Evolutionary conservation across 2,329 filamentous ascomycete species (phyloP), one percentile per base, ranked within the genome.

Genomic region (Ophiostoma ips): DNA sequence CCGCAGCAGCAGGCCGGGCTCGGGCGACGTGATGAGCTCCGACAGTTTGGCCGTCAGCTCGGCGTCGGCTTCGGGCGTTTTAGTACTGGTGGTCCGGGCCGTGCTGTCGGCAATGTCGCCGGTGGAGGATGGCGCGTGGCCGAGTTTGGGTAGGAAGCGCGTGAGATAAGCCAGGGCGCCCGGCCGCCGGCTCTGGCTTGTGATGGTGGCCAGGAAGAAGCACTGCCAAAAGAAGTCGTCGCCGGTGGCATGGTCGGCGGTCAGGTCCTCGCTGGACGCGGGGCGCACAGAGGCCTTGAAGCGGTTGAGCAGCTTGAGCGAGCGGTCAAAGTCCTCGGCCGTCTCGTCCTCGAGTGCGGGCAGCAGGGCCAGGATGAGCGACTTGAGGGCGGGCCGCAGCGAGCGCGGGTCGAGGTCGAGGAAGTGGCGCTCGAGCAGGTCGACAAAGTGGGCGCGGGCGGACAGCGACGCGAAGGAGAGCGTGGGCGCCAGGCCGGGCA

Each of bases 211-310:
- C 16, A 98, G 70, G 60, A 98, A 96, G 61, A 98, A 84, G 63
- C 88, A 95, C 67, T 98, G 92, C 92, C 92, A 98, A 64, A 96
- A 98, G 64, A 92, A 95, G 56, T 86, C 85, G 56, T 89, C 86
- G 10, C 81, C 80, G 9, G 73, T 73, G 43, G 70, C 76, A 63
- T 76, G 77, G 35, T 66, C 72, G 50, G 63, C 65, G 31, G 66
- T 77, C 55, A 71, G 71, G 49, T 66, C 68, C 55, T 75, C 68
- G 53, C 73, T 72, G 24, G 67, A 66, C 9, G 66, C 58, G 28
- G 79, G 68, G 51, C 81, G 72, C 58, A 88, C 76, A 45, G 77
- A 75, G 52, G 74, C 66, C 60, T 89, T 87, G 62, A 96, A 80
- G 51, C 76, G 80, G 58, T 92, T 83, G 44, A 96, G 63, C 10